phyloP scores from a whole-genome alignment of 2,329 filamentous ascomycete genomes.

The Pseudovirgaria hyperparasitica region DNA sequence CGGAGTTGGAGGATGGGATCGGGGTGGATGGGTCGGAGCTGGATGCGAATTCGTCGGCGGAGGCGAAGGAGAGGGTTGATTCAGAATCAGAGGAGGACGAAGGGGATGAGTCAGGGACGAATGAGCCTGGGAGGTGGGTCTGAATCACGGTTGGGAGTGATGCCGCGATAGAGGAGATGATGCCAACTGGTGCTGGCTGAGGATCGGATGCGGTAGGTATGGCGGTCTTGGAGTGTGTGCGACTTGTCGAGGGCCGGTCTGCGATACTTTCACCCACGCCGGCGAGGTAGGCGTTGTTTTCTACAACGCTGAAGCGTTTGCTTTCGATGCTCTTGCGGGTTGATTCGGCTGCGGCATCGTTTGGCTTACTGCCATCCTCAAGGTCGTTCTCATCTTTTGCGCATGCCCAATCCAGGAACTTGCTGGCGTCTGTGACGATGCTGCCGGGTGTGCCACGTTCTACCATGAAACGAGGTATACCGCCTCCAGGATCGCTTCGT shows the following conservation, averaged over 20 bases:
- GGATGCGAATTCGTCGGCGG: slow-evolving; percentile 27
- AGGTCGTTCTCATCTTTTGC: slow-evolving; percentile 31
- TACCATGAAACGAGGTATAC: slow-evolving; percentile 81
- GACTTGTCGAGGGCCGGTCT: slow-evolving; percentile 15
- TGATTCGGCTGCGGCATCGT: slow-evolving; percentile 7
- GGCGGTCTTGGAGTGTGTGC: slow-evolving; percentile 6
- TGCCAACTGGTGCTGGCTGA: slow-evolving; percentile 3
- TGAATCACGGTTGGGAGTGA: slow-evolving; percentile 5
- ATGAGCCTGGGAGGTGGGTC: slow-evolving; percentile 12
- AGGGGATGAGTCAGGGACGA: slow-evolving; percentile 15
- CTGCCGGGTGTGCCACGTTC: slow-evolving; percentile 74
- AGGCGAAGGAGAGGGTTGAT: slow-evolving; percentile 26
- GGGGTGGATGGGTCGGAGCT: slow-evolving; percentile 13
- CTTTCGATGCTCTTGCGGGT: slow-evolving; percentile 8
- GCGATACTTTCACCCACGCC: slow-evolving; percentile 25
- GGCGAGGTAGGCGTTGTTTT: slow-evolving; percentile 22
- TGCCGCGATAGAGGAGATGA: slow-evolving; percentile 8
- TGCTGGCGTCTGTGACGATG: slow-evolving; percentile 65
- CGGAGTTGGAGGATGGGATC: slow-evolving; percentile 15
- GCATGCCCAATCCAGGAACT: slow-evolving; percentile 70
- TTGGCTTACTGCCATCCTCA: slow-evolving; percentile 14
- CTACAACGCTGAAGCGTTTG: slow-evolving; percentile 14
- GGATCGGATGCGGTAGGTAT: slow-evolving; percentile 6
- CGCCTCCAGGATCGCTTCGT: slow-evolving; percentile 76
- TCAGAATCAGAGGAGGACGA: slow-evolving; percentile 11